Evolutionary conservation across 192 early-diverging fungal species (phyloP), one percentile per base, ranked within the genome.

Genomic region (Mortierella alpina): DNA sequence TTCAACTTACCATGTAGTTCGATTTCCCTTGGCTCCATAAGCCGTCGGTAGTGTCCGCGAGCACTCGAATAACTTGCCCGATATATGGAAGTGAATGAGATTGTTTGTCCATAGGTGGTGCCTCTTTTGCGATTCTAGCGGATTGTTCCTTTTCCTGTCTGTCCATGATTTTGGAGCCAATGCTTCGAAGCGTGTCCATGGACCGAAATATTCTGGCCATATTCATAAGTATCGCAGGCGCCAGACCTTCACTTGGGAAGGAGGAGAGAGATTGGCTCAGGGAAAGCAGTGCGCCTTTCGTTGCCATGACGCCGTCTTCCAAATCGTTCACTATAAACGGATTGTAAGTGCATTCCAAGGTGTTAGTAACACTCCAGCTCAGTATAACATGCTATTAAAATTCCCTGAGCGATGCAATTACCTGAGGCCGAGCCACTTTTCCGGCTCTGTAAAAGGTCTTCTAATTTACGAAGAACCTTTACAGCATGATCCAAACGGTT

Each of bases 201-300:
- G 70, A 72, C 14, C 77, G 64, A 54, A 80, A 80, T 13, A 80
- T 72, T 39, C 77, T 22, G 2, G 77, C 77, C 18, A 72, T 61
- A 64, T 72, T 72, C 42, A 72, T 63, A 7, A 80, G 47, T 8
- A 54, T 67, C 20, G 67, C 39, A 1, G 51, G 4, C 0, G 57
- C 5, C 31, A 67, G 10, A 44, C 41, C 13, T 11, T 53, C 41
- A 7, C 10, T 20, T 14, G 69, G 64, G 49, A 63, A 42, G 4
- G 17, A 59, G 3, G 68, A 20, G 1, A 79, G 31, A 22, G 56
- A 50, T 4, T 22, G 31, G 23, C 61, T 44, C 5, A 79, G 46
- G 0, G 50, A 39, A n/a, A 40, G 17, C 39, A 79, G 47, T 2
- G 22, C 17, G 1, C 15, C 11, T 15, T 41, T 79, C 0, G 69